Evolutionary conservation across 306 rosid genomes (phyloP).

Genomic region (Cotoneaster glaucophyllus): DNA sequence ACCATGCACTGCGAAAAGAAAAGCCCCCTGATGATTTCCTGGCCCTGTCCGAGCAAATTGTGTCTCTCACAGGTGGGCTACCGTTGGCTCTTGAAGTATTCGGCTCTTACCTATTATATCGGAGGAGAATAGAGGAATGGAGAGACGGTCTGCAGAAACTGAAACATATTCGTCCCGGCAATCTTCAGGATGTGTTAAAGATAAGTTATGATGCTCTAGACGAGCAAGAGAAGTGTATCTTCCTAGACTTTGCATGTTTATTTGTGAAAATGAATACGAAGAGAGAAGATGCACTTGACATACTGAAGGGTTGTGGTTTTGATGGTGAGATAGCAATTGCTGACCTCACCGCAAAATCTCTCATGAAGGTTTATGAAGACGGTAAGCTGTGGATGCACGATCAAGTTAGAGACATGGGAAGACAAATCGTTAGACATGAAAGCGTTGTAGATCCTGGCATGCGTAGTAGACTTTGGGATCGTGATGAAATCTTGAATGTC

Average conservation of each 20-base stretch:
- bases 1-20: conserved; percentile 45
- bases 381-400: conserved; percentile 56
- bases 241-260: conserved; percentile 58
- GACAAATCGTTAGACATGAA: conserved; percentile 46
- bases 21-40: conserved; percentile 17
- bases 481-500: conserved; percentile 34
- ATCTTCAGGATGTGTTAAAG: conserved; percentile 55
- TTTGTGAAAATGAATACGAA: conserved; percentile 35
- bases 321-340: conserved; percentile 36
- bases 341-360: conserved; percentile 34
- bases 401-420: conserved; percentile 65
- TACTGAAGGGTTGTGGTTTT: conserved; percentile 54
- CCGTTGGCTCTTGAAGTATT: conserved; percentile 72
- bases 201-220: conserved; percentile 48
- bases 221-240: conserved; percentile 38
- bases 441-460: conserved; percentile 23
- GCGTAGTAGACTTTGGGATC: conserved; percentile 65
- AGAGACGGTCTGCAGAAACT: conserved; percentile 36
- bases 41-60: conserved; percentile 33
- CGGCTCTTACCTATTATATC: conserved; percentile 44
- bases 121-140: conserved; percentile 47
- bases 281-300: conserved; percentile 41
- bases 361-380: conserved; percentile 38
- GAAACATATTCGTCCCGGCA: conserved; percentile 21
- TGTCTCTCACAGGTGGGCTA: conserved; percentile 43